phyloP scores from a whole-genome alignment of 352 stramenopile genomes.

The Salisapilia sapeloensis region DNA sequence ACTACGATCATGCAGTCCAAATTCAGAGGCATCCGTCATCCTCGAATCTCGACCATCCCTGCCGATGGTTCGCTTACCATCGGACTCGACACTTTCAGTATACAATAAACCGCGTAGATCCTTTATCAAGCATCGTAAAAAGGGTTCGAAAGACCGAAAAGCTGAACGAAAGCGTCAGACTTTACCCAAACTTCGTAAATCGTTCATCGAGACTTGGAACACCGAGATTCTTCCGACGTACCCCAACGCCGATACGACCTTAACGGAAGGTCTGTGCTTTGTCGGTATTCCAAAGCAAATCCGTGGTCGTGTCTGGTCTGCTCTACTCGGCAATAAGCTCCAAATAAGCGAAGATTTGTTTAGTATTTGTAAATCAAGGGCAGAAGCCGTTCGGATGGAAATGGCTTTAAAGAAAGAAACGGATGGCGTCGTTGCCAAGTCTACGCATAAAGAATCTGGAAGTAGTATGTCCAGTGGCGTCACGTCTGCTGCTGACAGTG shows the following conservation, averaged over 20 bases:
- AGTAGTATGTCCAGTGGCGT: constrained; percentile 2
- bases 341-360: constrained; percentile 80
- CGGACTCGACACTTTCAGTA: not conserved
- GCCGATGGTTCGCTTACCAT: not conserved
- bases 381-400: constrained; percentile 53
- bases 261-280: constrained; percentile 59
- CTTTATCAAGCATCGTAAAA: constrained; percentile 11
- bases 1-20: constrained; percentile 30
- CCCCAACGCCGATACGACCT: constrained; percentile 4
- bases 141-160: constrained; percentile 37
- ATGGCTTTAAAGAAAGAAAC: constrained; percentile 55
- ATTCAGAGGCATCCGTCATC: not conserved
- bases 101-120: constrained; percentile 1
- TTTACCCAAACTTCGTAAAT: constrained; percentile 50
- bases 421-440: constrained; percentile 8
- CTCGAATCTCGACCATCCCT: not conserved
- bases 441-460: constrained; percentile 1
- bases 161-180: constrained; percentile 38
- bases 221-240: constrained; percentile 35
- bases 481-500: constrained; percentile 1
- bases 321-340: constrained; percentile 62
- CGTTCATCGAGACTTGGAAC: constrained; percentile 61
- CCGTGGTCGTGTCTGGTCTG: constrained; percentile 60
- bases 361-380: constrained; percentile 56
- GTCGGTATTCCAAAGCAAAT: constrained; percentile 71